Conservation (phyloP, 768 basidiomycete species). For the Amanita thiersii region DNA sequence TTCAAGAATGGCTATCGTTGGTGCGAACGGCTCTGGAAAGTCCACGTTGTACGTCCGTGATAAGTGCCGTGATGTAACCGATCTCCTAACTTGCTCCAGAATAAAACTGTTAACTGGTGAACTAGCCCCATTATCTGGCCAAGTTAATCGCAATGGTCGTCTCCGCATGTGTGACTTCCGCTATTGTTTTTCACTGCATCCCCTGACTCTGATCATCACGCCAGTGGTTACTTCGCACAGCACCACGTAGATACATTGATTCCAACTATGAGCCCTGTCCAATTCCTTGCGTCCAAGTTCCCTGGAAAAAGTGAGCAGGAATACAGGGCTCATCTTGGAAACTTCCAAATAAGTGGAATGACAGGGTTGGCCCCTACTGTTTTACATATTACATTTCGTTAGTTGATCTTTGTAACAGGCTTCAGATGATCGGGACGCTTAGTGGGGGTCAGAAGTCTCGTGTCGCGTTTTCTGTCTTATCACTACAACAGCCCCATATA, state of each 20-base stretch:
- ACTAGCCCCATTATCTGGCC: conserved; percentile 63
- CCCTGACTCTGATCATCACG: not conserved
- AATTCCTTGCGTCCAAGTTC: conserved; percentile 86
- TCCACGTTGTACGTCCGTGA: conserved; percentile 67
- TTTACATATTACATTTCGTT: conserved; percentile 2
- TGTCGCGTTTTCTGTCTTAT: conserved; percentile 85
- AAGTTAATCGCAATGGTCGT: conserved; percentile 86
- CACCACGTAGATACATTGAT: conserved; percentile 92
- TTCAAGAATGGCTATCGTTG: conserved; percentile 90
- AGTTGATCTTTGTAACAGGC: conserved; percentile 23
- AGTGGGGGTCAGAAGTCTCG: conserved; percentile 96
- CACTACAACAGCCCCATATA: conserved; percentile 85
- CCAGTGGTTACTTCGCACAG: conserved; percentile 86
- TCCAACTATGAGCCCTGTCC: conserved; percentile 83
- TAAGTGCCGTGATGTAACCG: conserved; percentile 1
- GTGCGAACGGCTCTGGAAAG: conserved; percentile 94
- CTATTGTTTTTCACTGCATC: not conserved
- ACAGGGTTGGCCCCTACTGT: conserved; percentile 51
- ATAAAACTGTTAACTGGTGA: conserved; percentile 92
- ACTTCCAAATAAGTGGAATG: conserved; percentile 96
- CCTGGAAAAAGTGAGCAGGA: conserved; percentile 96
- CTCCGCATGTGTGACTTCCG: conserved; percentile 62
- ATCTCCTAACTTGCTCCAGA: conserved; percentile 33
- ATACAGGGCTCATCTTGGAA: conserved; percentile 90
- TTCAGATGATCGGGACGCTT: conserved; percentile 87